Base-by-base conservation (phyloP, 345 rosid genomes). In the Rhodamnia argentea region DNA sequence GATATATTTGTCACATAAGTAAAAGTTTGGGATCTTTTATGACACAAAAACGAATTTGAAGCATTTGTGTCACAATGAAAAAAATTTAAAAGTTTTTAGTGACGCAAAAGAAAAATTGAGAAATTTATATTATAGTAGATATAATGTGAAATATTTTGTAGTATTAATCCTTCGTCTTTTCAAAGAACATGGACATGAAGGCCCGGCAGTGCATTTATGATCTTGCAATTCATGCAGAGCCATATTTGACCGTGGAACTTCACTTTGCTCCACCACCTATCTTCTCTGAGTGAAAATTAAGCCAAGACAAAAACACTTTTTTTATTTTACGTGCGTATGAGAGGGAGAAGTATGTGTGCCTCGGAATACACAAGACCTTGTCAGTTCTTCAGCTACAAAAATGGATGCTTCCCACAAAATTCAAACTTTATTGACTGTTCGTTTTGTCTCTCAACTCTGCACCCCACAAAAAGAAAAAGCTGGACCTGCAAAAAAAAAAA, bases 371-470 rank as follows among this genome's bases (percentile, higher is more conserved):
- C 78, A 37, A 37, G 78, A 18, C 78, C 47, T 37, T 70, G 78
- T 70, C 78, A 70, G 78, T 70, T 70, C 78, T 70, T 37, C 78
- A 70, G 78, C 78, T 37, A 18, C 78, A 70, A 70, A 70, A 70
- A 70, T 37, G 40, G 78, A 70, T 70, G 78, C 78, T 40, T 9
- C 78, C 78, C 47, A 1, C 78, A 70, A 70, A 70, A 70, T 32
- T 40, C 78, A 70, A 18, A 37, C 78, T 70, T 82, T 84, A 42
- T 84, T 86, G 90, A 70, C 89, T 85, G 55, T 86, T 85, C 89
- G 87, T 62, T 87, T 85, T 90, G 92, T 89, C 87, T 75, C 88
- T 70, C 70, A 3, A 44, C 82, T 54, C 55, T 29, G 81, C 26
- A 10, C 78, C 11, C 42, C 42, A 10, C 76, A 56, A 56, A 22